phyloP scores from a whole-genome alignment of 2,329 filamentous ascomycete genomes.

The Ophidiomyces ophidiicola region DNA sequence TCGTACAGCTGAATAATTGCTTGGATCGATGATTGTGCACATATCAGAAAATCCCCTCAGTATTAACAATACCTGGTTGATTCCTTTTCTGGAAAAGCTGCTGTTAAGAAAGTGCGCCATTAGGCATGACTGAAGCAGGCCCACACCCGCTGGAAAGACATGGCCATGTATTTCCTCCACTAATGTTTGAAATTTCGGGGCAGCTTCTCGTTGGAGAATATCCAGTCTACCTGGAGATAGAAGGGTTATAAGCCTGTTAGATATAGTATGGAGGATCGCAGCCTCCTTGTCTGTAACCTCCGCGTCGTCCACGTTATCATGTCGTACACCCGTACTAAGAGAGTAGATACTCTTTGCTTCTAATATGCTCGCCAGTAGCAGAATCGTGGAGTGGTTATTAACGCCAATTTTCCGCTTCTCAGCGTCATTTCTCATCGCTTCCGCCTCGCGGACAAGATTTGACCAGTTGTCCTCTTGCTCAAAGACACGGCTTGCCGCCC shows the following conservation, averaged over 20 bases:
- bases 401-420: slow-evolving; percentile 1
- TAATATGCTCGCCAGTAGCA: slow-evolving; percentile 9
- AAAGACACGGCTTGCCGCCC: slow-evolving; percentile 7
- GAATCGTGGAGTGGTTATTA: slow-evolving; percentile 2
- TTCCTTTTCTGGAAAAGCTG: slow-evolving; percentile 5
- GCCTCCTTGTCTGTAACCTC: slow-evolving; percentile 1
- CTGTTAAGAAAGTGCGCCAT: slow-evolving; percentile 13
- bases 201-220: not conserved
- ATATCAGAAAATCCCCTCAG: slow-evolving; percentile 7
- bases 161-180: slow-evolving; percentile 9
- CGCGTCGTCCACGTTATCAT: slow-evolving; percentile 3
- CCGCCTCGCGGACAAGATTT: slow-evolving; percentile 11
- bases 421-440: slow-evolving; percentile 4
- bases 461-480: slow-evolving; percentile 13
- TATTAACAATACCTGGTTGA: slow-evolving; percentile 11
- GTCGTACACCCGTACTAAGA: slow-evolving; percentile 4
- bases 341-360: slow-evolving; percentile 10
- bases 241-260: not conserved
- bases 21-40: slow-evolving; percentile 11
- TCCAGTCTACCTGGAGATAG: not conserved
- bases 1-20: slow-evolving; percentile 1
- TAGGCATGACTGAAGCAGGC: slow-evolving; percentile 14
- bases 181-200: not conserved
- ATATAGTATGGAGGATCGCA: not conserved
- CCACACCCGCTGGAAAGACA: slow-evolving; percentile 11